phyloP scores from a whole-genome alignment of 2,329 filamentous ascomycete species.

The Leptographium flavum region DNA sequence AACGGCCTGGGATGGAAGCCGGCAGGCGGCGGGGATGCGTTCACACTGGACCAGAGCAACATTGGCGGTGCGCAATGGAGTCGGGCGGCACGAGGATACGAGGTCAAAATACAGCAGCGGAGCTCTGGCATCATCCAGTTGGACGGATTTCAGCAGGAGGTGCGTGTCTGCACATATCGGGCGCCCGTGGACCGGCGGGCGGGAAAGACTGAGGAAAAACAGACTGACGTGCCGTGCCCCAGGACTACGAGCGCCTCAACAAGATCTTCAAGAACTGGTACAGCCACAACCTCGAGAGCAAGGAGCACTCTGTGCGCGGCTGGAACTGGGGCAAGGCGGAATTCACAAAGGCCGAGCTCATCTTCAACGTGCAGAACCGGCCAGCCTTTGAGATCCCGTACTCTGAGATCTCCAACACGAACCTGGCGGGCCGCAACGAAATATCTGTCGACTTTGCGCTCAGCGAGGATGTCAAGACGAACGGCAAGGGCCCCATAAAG shows the following conservation, averaged over 20 bases:
- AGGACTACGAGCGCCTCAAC: constrained; percentile 78
- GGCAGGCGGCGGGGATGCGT: constrained; percentile 72
- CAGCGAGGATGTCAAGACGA: constrained; percentile 58
- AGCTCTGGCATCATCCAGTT: constrained; percentile 80
- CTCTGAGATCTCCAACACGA: constrained; percentile 94
- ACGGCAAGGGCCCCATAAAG: constrained; percentile 58
- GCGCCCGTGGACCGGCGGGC: no score
- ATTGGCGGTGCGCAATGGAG: constrained; percentile 89
- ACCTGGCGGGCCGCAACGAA: constrained; percentile 93
- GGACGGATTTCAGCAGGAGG: constrained; percentile 86
- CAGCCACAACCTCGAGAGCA: constrained; percentile 78
- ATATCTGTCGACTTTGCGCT: constrained; percentile 89
- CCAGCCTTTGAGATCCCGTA: constrained; percentile 96
- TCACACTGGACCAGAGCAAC: constrained; percentile 79
- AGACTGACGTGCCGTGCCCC: constrained; percentile 5
- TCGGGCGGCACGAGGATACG: constrained; percentile 78
- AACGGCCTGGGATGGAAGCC: constrained; percentile 94
- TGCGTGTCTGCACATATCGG: constrained; percentile 3
- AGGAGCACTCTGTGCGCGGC: constrained; percentile 85
- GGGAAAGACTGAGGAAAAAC: no score
- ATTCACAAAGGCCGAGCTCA: constrained; percentile 85
- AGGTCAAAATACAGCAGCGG: constrained; percentile 80
- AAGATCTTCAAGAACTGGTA: constrained; percentile 99
- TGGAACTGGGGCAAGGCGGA: constrained; percentile 99
- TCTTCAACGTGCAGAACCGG: constrained; percentile 93